phyloP scores from a whole-genome alignment of 2,329 filamentous ascomycete species.

The Penicillium decumbens region DNA sequence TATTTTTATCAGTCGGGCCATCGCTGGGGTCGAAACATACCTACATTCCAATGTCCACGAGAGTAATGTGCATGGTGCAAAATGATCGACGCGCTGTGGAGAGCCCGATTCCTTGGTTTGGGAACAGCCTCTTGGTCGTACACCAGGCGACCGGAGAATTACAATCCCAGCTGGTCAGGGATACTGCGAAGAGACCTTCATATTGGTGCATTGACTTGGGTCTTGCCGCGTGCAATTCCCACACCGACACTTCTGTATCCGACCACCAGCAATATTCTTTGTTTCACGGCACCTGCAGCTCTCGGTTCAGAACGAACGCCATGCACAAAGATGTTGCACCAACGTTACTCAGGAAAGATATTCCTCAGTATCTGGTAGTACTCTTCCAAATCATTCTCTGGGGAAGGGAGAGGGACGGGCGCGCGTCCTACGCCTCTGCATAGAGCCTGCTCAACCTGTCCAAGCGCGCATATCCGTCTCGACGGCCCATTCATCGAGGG shows the following conservation, averaged over 20 bases:
- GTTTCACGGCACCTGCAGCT: slow-evolving; percentile 7
- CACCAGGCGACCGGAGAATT: slow-evolving; percentile 3
- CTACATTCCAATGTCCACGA: background rate
- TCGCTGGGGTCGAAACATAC: background rate
- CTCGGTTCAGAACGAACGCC: background rate
- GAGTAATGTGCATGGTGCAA: background rate
- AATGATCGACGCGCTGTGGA: background rate
- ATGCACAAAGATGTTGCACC: background rate
- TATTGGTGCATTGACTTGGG: background rate
- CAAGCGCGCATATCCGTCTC: background rate
- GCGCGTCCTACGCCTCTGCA: background rate
- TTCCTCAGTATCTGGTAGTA: background rate
- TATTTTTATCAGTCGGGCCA: background rate
- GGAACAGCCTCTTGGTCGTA: background rate
- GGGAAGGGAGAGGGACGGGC: background rate
- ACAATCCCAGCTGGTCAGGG: background rate
- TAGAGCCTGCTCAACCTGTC: background rate
- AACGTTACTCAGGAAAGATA: background rate
- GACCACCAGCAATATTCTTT: background rate
- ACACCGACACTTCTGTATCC: background rate
- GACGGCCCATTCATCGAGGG: background rate
- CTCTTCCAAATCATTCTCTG: background rate
- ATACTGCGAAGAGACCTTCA: background rate
- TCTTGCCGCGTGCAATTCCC: background rate
- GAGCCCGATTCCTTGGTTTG: slow-evolving; percentile 3